Evolutionary conservation across 345 rosid genomes (phyloP), one percentile per base, ranked within the genome.

Genomic region (Dovyalis caffra): DNA sequence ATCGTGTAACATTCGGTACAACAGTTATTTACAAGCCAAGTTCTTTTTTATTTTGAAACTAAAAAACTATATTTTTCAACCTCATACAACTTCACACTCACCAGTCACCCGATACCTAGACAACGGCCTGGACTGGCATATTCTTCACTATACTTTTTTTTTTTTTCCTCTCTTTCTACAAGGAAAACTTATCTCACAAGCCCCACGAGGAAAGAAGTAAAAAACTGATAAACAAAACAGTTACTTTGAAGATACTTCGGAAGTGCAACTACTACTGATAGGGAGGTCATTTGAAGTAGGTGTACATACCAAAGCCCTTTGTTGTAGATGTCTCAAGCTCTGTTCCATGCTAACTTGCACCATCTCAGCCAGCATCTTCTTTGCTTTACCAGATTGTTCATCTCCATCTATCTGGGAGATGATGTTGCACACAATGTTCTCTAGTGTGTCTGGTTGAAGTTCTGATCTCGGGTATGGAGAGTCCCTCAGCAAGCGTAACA

Each of bases 281-380:
- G 95, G 85, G 83, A 90, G 66, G 79, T 90, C 93, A 66, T 88
- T 68, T 12, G 96, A 88, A 0, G 93, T 68, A 6, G 96, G 89
- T 1, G 93, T 84, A 72, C 88, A 87, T 38, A 91, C 93, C 66
- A 90, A 83, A 74, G 99, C 99, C 82, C 99, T 89, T 85, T 83
- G 91, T 82, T 95, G 98, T 70, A 95, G 66, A 89, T 93, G 98
- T 79, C 93, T 89, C 86, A 95, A 83, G 83, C 97, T 95, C 83
- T 93, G 93, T 60, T 95, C 99, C 99, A 95, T 93, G 82, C 99
- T 92, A 37, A 93, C 97, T 79, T 95, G 97, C 38, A 95, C 98
- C 99, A 95, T 95, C 84, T 95, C 99, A 21, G 97, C 87, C 51
- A 95, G 86, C 97, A 93, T 95, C 83, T 90, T 91, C 89, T 90